These are phyloP conservation scores for Aureobasidium leucospermi DNA, from an alignment of 2,329 filamentous ascomycete species.

Conservation along the genomic window DNA sequence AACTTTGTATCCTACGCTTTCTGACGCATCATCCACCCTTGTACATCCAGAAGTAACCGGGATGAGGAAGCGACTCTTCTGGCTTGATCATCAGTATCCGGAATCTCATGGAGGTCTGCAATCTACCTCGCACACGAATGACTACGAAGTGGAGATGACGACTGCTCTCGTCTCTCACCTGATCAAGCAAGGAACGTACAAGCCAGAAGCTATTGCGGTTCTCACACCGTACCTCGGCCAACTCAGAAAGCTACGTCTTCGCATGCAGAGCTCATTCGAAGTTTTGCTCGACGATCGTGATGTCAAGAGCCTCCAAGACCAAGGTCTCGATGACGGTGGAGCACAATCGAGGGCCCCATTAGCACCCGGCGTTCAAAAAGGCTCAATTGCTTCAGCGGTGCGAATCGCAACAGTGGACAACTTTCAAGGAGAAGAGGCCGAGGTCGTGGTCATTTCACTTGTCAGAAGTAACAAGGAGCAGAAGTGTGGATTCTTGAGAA, in stretches of 20 bases:
- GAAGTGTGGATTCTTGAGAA: constrained; percentile 59
- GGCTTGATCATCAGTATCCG: constrained; percentile 50
- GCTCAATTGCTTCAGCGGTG: constrained; percentile 5
- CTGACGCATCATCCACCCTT: constrained; percentile 37
- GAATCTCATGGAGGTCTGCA: constrained; percentile 34
- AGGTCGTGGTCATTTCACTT: constrained; percentile 62
- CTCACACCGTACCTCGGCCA: constrained; percentile 60
- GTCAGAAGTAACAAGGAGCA: constrained; percentile 58
- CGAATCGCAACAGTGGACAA: constrained; percentile 38
- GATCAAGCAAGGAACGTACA: constrained; percentile 56
- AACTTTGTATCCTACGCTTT: constrained; percentile 50
- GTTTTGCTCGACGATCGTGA: constrained; percentile 61
- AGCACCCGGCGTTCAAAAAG: constrained; percentile 1
- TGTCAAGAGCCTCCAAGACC: constrained; percentile 34
- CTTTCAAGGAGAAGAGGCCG: constrained; percentile 70
- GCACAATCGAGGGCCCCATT: background rate
- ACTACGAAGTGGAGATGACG: constrained; percentile 58
- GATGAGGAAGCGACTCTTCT: constrained; percentile 49
- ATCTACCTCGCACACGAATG: constrained; percentile 46
- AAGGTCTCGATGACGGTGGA: background rate
- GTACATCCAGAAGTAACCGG: constrained; percentile 47
- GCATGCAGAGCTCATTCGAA: constrained; percentile 45
- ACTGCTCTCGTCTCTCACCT: constrained; percentile 57
- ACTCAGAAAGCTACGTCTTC: constrained; percentile 43
- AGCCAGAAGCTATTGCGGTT: constrained; percentile 57